A percentile compares a stretch with the other conserved stretches of the same genome.
Evolutionary conservation across 257 asterid species (phyloP).

Genomic region (Eucommia ulmoides): DNA sequence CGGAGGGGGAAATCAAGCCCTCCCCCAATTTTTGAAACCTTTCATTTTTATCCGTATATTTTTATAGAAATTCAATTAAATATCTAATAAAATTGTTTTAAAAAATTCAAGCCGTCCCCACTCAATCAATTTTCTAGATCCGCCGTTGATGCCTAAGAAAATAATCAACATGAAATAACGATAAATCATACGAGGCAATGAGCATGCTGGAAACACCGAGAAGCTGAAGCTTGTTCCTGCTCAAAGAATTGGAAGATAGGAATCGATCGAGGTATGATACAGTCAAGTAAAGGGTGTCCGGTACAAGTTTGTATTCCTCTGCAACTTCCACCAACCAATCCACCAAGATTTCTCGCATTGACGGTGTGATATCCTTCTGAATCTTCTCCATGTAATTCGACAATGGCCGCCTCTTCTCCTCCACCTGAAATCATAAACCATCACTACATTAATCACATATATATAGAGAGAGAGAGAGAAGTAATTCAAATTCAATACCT

Average conservation of each 20-base stretch:
- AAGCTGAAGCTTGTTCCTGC: constrained; percentile 71
- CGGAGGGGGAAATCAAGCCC: no score
- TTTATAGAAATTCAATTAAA: background rate
- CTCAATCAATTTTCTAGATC: no score
- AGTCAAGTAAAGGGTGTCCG: constrained; percentile 67
- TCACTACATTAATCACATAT: background rate
- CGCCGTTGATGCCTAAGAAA: no score
- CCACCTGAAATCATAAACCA: constrained; percentile 27
- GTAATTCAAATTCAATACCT: constrained; percentile 26
- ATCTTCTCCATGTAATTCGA: constrained; percentile 64
- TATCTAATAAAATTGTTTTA: constrained; percentile 1
- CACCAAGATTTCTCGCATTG: constrained; percentile 61
- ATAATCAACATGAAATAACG: no score
- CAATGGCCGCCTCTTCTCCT: constrained; percentile 52
- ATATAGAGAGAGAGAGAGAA: background rate
- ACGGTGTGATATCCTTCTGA: constrained; percentile 50
- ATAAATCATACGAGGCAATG: constrained; percentile 89
- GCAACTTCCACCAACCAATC: constrained; percentile 93
- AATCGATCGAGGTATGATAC: constrained; percentile 64
- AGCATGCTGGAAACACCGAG: constrained; percentile 89
- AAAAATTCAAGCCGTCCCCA: background rate
- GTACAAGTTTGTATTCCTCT: constrained; percentile 61
- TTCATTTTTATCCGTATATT: no score
- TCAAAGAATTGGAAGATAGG: constrained; percentile 39
- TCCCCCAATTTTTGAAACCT: no score